A percentile compares a stretch with the other conserved stretches of the same genome.
Conservation (phyloP, 345 rosid species). For the Linum tenue region DNA sequence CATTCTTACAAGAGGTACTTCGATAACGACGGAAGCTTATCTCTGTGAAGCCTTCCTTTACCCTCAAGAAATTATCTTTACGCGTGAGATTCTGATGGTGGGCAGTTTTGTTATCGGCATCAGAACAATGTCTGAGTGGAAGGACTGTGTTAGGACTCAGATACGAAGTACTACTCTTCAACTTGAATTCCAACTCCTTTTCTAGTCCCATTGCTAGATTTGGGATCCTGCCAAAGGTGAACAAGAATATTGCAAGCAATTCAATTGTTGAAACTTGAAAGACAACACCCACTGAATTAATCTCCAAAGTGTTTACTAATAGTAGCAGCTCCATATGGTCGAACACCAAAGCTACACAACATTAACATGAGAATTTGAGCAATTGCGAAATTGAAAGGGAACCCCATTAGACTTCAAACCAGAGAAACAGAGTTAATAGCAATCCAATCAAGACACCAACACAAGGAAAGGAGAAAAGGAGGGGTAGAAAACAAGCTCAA, state of each 20-base stretch:
- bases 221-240: conserved; percentile 22
- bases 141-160: conserved; percentile 72
- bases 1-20: conserved; percentile 51
- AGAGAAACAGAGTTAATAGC: no score
- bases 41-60: conserved; percentile 67
- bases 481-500: background rate
- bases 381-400: background rate
- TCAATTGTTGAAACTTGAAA: background rate
- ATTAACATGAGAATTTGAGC: background rate
- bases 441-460: background rate
- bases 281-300: background rate
- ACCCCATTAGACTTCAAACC: no score
- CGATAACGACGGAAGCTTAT: conserved; percentile 45
- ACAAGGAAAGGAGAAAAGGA: background rate
- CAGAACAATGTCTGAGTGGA: conserved; percentile 44
- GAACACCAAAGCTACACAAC: background rate
- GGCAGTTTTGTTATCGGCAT: conserved; percentile 32
- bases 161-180: conserved; percentile 29
- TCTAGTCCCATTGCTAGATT: conserved; percentile 43
- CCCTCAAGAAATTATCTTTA: conserved; percentile 48
- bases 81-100: conserved; percentile 28
- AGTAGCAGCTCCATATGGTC: background rate
- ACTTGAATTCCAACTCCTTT: conserved; percentile 34
- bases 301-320: background rate
- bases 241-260: conserved; percentile 1